Percentiles rank a stretch among this genome's conserved stretches.
Evolutionary conservation across 805 yeast species (phyloP).

Genomic region (Candida broadrunensis): DNA sequence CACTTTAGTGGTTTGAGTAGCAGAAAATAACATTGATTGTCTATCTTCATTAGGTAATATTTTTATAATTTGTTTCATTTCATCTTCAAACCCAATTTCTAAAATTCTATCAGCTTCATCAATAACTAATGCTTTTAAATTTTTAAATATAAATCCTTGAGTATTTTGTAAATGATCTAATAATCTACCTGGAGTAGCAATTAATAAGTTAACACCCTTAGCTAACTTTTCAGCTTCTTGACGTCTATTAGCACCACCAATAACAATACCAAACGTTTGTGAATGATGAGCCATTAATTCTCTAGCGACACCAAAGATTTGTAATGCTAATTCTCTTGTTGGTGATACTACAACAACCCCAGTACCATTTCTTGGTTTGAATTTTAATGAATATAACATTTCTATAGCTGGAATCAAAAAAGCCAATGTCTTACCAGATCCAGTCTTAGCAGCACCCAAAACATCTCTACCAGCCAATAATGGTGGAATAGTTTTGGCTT

Average conservation of each 20-base stretch:
- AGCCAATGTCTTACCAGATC: conserved; percentile 97
- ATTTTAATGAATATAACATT: conserved; percentile 80
- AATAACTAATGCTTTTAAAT: conserved; percentile 87
- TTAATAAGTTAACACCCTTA: conserved; percentile 89
- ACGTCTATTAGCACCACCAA: conserved; percentile 98
- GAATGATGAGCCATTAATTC: conserved; percentile 88
- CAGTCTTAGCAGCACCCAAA: conserved; percentile 99
- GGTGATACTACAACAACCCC: conserved; percentile 96
- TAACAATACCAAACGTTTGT: conserved; percentile 94
- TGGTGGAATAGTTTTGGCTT: conserved; percentile 95
- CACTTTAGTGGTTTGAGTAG: conserved; percentile 98
- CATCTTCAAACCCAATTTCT: conserved; percentile 98
- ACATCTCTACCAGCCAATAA: conserved; percentile 95
- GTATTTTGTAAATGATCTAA: conserved; percentile 97
- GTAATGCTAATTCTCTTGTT: conserved; percentile 95
- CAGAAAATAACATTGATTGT: conserved; percentile 97
- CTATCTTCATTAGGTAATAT: conserved; percentile 90
- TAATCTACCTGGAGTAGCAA: conserved; percentile 97
- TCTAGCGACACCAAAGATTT: conserved; percentile 96
- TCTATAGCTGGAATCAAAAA: conserved; percentile 95
- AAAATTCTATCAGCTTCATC: conserved; percentile 98
- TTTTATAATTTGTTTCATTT: conserved; percentile 94
- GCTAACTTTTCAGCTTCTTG: conserved; percentile 93
- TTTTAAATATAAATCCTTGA: conserved; percentile 88
- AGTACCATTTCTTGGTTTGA: conserved; percentile 97